Evolutionary conservation across 495 filamentous ascomycete species (phyloP), one percentile per base, ranked within the genome.

Genomic region (Penicillium canescens): DNA sequence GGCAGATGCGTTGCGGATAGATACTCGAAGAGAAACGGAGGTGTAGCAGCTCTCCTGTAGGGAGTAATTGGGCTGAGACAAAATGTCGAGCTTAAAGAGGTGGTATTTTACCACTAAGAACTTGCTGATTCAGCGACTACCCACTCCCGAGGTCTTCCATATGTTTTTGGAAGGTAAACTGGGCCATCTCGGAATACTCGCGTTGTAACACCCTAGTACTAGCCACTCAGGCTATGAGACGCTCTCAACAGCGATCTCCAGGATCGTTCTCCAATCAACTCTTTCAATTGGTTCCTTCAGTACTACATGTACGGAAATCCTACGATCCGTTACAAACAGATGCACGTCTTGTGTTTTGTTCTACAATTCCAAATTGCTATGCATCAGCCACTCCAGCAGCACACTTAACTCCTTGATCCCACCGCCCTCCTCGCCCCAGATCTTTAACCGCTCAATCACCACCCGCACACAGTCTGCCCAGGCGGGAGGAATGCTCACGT

Each of bases 351-450:
- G 42, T 5, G 14, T 40, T 46, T 23, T 21, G 14, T 45, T 40
- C 37, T 52, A 54, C 37, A 54, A 18, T 18, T 49, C 52, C 52
- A 54, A 48, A 37, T 31, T 48, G 42, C 47, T 50, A 42, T 62
- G 56, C 59, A 68, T 63, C 52, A 68, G 34, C 65, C 65, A 68
- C 43, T 65, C 63, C 35, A 68, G 38, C 39, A 68, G 23, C 31
- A 56, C 48, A 41, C 62, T 45, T 33, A 68, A 43, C 33, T 66
- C 65, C 50, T 61, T 66, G 11, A 68, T 68, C 24, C 65, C 62
- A 2, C 57, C 62, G 1, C 65, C 65, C 38, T 68, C 65, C 41
- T 66, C 56, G 12, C 62, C 58, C 65, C 65, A 68, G 4, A 65
- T 53, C 37, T 58, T 60, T 38, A 68, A 41, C 20, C 65, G 59